Base-by-base conservation (phyloP, 2,329 filamentous ascomycete genomes). In the Colletotrichum neosansevieriae region DNA sequence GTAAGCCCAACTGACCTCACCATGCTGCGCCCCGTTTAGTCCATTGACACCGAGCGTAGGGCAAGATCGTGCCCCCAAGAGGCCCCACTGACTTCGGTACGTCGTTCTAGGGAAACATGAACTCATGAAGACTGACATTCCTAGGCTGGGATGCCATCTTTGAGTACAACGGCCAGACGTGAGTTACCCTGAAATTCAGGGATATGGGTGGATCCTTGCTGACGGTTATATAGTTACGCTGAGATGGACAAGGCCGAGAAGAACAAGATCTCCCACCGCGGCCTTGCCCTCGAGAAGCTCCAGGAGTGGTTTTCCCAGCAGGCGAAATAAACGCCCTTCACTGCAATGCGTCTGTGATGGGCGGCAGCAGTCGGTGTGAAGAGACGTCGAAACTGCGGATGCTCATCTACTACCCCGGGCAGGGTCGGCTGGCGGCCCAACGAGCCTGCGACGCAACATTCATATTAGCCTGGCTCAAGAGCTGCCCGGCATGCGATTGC, bases 111-210 rank as follows among this genome's bases (percentile, higher is more conserved):
- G 4, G 2, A 6, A 45, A 32, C 47, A 6, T 42, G 19, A 19
- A 34, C 21, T 36, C 34, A 73, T 72, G 56, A 19, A 24, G 17
- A 47, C 40, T 70, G 34, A 70, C 42, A 19, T 19, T 6, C 9
- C 10, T 71, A 97, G 94, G 95, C 51, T 99, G 96, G 96, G 96
- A 99, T 79, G 89, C 96, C 2, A 91, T 97, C 72, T 99, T 99
- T 75, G 96, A 99, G 81, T 95, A 97, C 73, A 87, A 97, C 72
- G 94, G 94, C 47, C 84, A 93, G 81, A 99, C 96, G 83, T 89
- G 78, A 76, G 86, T 80, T 5, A 12, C n/a, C 15, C 29, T 29
- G 29, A 2, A 29, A 11, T 13, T 11, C 13, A 24, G 12, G 29
- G 15, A 5, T 34, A 61, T 50, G 24, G 21, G 17, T 45, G 15